Evolutionary conservation across 2,329 filamentous ascomycete genomes (phyloP).

Genomic region (Xylariales sp.): DNA sequence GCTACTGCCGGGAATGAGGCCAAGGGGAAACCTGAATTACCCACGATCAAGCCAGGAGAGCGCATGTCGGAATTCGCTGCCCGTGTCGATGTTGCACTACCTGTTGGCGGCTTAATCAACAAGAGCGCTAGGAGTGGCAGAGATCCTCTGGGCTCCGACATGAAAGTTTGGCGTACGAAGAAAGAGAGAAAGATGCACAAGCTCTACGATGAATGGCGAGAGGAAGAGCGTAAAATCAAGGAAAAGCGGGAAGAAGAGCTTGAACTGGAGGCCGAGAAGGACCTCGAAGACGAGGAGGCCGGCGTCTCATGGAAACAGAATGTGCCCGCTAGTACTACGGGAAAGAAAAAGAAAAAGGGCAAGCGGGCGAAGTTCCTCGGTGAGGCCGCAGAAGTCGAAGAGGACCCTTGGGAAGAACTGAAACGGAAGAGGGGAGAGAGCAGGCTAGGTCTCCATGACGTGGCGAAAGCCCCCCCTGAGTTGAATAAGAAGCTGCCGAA

Average conservation of each 20-base stretch:
- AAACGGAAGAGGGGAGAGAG: conserved; percentile 59
- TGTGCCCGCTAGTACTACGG: conserved; percentile 35
- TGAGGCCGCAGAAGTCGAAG: conserved; percentile 46
- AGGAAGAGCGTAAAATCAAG: conserved; percentile 59
- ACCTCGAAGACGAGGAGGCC: conserved; percentile 54
- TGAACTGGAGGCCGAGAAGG: conserved; percentile 58
- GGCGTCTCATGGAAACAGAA: conserved; percentile 45
- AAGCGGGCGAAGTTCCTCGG: conserved; percentile 33
- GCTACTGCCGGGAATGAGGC: conserved; percentile 13
- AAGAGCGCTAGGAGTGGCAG: conserved; percentile 58
- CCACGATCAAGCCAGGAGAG: conserved; percentile 79
- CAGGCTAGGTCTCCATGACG: conserved; percentile 47
- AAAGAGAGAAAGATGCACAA: conserved; percentile 82
- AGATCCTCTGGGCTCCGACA: conserved; percentile 57
- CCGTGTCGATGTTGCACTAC: conserved; percentile 80
- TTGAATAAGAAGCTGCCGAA: conserved; percentile 60
- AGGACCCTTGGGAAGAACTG: conserved; percentile 75
- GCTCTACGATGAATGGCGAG: conserved; percentile 72
- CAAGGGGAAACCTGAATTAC: conserved; percentile 33
- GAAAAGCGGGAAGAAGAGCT: conserved; percentile 62
- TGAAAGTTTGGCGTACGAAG: conserved; percentile 68
- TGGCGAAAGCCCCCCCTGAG: conserved; percentile 72
- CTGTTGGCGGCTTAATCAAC: conserved; percentile 64
- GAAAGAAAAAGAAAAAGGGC: conserved; percentile 40
- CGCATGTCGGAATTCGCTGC: conserved; percentile 74